Base-by-base conservation (phyloP, 495 filamentous ascomycete species). In the Podospora pseudocomata region DNA sequence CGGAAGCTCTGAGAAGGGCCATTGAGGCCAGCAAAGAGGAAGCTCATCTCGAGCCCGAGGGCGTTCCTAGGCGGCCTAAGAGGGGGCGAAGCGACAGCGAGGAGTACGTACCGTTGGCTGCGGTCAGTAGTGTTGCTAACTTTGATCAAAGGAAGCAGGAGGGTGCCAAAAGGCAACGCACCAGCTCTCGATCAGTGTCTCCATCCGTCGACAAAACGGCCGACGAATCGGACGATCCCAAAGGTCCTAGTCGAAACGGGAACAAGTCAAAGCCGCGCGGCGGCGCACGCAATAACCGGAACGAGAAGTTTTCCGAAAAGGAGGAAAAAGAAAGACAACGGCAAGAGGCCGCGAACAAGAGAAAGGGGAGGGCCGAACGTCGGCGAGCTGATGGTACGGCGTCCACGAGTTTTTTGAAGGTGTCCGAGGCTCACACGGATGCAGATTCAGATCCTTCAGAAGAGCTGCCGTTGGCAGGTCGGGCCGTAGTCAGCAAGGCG, bases 1-100 rank as follows among this genome's bases (percentile, higher is more conserved):
- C 96, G 70, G 95, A 97, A 77, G 88, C 92, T 67, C 76, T 99
- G 34, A 87, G 92, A 67, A 86, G 90, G 71, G 96, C 93, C 19
- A 92, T 99, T 73, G 95, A 98, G 77, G 93, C 96, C 67, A 99
- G 95, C 81, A 97, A 93, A 77, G 87, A 90, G 72, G 87, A 88
- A n/a, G 82, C 83, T 39, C 76, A 75, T 66, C 73, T 78, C 34
- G 76, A 76, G 16, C 80, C 81, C 39, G 89, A 85, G 23, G 74
- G 77, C 64, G 80, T 75, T 61, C 81, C 80, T 34, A 86, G 87
- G 67, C 86, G 90, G 63, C 85, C 88, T 9, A 98, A 98, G 78
- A 84, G 95, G 74, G 91, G 88, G 63, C 86, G 95, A 72, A 96
- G 94, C 75, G 93, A 94, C 67, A 96, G 92, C 73, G 93, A 97